Conservation (phyloP, 2,329 filamentous ascomycete genomes). For the Pseudogymnoascus sp. region DNA sequence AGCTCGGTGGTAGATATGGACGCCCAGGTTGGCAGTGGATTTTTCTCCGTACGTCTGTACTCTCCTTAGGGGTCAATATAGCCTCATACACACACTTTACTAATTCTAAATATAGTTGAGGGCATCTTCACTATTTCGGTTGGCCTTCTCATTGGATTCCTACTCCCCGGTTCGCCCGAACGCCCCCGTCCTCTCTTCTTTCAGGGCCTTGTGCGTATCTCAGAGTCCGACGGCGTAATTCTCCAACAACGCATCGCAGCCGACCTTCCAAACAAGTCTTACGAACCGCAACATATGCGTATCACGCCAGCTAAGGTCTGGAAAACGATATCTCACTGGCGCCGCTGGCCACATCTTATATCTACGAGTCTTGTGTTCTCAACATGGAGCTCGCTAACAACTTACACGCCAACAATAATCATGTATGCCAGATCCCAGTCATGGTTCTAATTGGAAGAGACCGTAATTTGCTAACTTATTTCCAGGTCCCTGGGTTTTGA, state of each 20-base stretch:
- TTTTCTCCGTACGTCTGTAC: slow-evolving; percentile 11
- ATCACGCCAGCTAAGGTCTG: slow-evolving; percentile 24
- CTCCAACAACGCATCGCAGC: slow-evolving; percentile 36
- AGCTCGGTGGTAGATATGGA: slow-evolving; percentile 15
- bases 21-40: slow-evolving; percentile 19
- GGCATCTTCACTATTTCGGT: slow-evolving; percentile 27
- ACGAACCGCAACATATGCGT: slow-evolving; percentile 27
- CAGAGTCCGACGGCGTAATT: slow-evolving; percentile 31
- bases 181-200: slow-evolving; percentile 31
- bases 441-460: too few relatives aligned
- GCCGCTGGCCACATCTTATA: slow-evolving; percentile 25
- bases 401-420: slow-evolving; percentile 28
- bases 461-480: not conserved
- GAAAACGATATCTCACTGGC: slow-evolving; percentile 18
- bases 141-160: slow-evolving; percentile 33
- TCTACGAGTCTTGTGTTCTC: slow-evolving; percentile 21
- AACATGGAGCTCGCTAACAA: slow-evolving; percentile 24
- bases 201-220: slow-evolving; percentile 9
- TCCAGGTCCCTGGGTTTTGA: slow-evolving; percentile 21
- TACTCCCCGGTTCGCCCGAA: slow-evolving; percentile 33
- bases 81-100: not conserved
- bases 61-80: too few relatives aligned
- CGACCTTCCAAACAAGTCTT: slow-evolving; percentile 35
- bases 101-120: slow-evolving; percentile 20
- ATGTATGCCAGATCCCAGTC: too few relatives aligned